phyloP scores from a whole-genome alignment of 2,329 filamentous ascomycete species.

The Rutstroemia sp. region DNA sequence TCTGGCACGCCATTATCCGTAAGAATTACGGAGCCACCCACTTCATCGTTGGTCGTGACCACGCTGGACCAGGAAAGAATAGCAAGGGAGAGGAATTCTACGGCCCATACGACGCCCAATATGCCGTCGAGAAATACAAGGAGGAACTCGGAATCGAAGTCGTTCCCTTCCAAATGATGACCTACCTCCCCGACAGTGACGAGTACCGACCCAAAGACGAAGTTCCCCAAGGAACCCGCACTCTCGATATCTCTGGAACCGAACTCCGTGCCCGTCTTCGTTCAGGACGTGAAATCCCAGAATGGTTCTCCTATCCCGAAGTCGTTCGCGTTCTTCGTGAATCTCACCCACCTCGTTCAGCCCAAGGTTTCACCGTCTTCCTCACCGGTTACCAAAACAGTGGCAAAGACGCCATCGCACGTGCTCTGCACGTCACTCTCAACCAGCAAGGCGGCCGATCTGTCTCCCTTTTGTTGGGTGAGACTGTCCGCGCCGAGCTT shows the following conservation, averaged over 20 bases:
- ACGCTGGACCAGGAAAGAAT: conserved; percentile 97
- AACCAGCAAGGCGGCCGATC: conserved; percentile 97
- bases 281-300: conserved; percentile 89
- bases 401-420: conserved; percentile 93
- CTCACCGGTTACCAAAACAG: conserved; percentile 94
- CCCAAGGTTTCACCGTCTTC: conserved; percentile 98
- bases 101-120: conserved; percentile 94
- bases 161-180: conserved; percentile 99
- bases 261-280: conserved; percentile 89
- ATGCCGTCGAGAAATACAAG: conserved; percentile 92
- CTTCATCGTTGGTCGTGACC: conserved; percentile 98
- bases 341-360: conserved; percentile 83
- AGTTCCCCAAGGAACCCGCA: conserved; percentile 75
- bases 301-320: conserved; percentile 99
- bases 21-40: conserved; percentile 99
- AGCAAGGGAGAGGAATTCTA: conserved; percentile 96
- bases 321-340: conserved; percentile 94
- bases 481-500: conserved; percentile 89
- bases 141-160: conserved; percentile 97
- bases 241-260: conserved; percentile 78
- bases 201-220: conserved; percentile 94
- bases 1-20: conserved; percentile 99
- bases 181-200: conserved; percentile 93
- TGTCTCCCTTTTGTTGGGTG: conserved; percentile 88
- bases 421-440: conserved; percentile 90